Evolutionary conservation across 23 red algal genomes (phyloP).

Genomic region (Chondrus crispus): DNA sequence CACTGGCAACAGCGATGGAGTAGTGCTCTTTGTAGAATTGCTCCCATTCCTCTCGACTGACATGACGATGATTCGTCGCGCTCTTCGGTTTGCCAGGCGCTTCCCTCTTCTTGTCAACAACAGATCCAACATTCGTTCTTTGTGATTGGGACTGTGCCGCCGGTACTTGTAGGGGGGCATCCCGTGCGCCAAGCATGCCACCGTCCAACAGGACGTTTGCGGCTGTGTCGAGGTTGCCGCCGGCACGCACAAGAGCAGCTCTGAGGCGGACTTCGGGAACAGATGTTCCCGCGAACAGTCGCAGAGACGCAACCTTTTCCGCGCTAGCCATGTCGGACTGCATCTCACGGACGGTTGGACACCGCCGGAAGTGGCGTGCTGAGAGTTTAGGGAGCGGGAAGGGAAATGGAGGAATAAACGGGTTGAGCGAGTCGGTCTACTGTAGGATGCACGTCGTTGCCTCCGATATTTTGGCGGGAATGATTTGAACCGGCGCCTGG

Average conservation of each 20-base stretch:
- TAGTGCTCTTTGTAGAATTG: conserved; percentile 22
- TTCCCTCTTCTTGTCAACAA: too few species aligned
- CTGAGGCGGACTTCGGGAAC: conserved; percentile 22
- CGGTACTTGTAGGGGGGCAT: not conserved
- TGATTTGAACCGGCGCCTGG: too few species aligned
- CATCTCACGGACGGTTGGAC: too few species aligned
- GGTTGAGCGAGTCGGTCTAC: too few species aligned
- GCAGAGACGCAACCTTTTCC: conserved; percentile 29
- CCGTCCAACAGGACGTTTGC: conserved; percentile 16
- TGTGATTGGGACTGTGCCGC: not conserved
- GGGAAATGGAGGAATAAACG: not conserved
- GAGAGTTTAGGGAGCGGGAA: not conserved
- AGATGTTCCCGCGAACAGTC: not conserved
- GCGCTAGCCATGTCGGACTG: not conserved
- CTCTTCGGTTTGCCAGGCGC: not conserved
- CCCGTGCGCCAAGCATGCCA: not conserved
- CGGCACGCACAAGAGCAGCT: conserved; percentile 15
- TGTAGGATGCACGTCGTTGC: too few species aligned
- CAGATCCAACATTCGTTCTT: too few species aligned
- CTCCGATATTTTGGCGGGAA: too few species aligned
- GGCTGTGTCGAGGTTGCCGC: conserved; percentile 32
- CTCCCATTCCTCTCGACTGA: conserved; percentile 25
- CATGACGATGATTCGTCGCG: not conserved
- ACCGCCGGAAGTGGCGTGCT: too few species aligned
- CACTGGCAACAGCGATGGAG: not conserved